Percentiles rank a stretch among this genome's conserved stretches.
Evolutionary conservation across 768 basidiomycete genomes (phyloP).

Genomic region (Lentinus brumalis): DNA sequence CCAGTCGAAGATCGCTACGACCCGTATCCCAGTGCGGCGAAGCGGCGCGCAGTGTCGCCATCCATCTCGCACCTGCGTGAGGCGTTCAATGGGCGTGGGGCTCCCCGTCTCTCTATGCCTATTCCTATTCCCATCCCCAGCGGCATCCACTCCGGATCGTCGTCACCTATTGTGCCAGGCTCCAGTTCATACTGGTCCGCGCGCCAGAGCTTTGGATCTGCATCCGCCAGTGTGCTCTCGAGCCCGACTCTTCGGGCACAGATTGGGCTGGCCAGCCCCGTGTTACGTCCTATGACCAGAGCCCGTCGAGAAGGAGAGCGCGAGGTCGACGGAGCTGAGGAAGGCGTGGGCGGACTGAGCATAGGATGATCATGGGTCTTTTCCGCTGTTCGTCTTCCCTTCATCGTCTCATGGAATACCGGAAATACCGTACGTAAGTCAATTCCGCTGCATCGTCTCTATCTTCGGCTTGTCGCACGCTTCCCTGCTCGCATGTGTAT

Average conservation of each 20-base stretch:
- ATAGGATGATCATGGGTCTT: conserved; percentile 29
- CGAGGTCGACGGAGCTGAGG: conserved; percentile 78
- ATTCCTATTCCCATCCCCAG: conserved; percentile 68
- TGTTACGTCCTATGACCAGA: conserved; percentile 64
- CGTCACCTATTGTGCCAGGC: conserved; percentile 68
- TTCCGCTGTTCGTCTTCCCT: neutral
- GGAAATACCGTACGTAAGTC: neutral
- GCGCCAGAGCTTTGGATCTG: conserved; percentile 42
- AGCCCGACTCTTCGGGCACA: conserved; percentile 76
- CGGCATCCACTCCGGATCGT: conserved; percentile 62
- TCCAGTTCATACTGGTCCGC: conserved; percentile 46
- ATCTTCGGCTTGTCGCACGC: neutral
- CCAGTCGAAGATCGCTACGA: conserved; percentile 84
- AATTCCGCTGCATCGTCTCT: neutral
- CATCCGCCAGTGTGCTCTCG: conserved; percentile 56
- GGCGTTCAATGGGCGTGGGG: conserved; percentile 47
- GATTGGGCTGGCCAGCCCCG: conserved; percentile 74
- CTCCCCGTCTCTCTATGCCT: conserved; percentile 31
- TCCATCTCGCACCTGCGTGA: conserved; percentile 71
- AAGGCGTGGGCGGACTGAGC: conserved; percentile 69
- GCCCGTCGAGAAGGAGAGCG: conserved; percentile 50
- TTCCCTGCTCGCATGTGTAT: conserved; percentile 1
- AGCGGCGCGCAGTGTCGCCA: conserved; percentile 83
- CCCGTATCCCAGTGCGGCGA: conserved; percentile 76
- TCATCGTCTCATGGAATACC: neutral